These are phyloP conservation scores for Thermothelomyces thermophilus DNA, from an alignment of 2,329 filamentous ascomycete genomes.

Conservation along the genomic window DNA sequence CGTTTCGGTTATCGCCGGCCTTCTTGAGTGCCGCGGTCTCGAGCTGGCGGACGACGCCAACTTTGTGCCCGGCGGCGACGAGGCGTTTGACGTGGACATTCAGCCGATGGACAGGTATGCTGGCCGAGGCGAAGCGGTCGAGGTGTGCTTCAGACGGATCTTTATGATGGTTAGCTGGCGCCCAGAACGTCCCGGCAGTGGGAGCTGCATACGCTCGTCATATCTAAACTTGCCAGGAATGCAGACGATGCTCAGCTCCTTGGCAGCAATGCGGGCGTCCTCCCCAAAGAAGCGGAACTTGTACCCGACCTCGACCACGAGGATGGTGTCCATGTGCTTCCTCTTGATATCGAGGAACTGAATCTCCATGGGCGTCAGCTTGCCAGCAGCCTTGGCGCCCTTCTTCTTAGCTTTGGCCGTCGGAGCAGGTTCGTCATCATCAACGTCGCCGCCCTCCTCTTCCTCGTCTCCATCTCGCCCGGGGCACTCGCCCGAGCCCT, in stretches of 20 bases:
- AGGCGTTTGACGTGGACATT: conserved; percentile 92
- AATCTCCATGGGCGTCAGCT: conserved; percentile 89
- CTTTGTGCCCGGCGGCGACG: conserved; percentile 88
- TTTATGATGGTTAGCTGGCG: conserved; percentile 28
- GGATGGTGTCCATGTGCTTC: conserved; percentile 79
- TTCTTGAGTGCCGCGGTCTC: conserved; percentile 96
- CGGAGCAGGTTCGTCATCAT: conserved; percentile 45
- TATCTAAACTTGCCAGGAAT: conserved; percentile 93
- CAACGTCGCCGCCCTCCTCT: conserved; percentile 50
- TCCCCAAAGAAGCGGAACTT: conserved; percentile 98
- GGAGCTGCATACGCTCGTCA: conserved; percentile 62
- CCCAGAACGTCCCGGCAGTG: not conserved
- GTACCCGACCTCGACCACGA: conserved; percentile 94
- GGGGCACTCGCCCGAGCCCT: conserved; percentile 47
- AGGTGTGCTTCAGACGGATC: conserved; percentile 87
- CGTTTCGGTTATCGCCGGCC: conserved; percentile 86
- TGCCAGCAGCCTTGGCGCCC: conserved; percentile 57
- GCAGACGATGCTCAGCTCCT: conserved; percentile 89
- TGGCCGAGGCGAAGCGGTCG: conserved; percentile 87
- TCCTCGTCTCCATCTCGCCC: conserved; percentile 48
- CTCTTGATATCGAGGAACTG: conserved; percentile 92
- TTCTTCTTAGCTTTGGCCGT: conserved; percentile 59
- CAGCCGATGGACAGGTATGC: conserved; percentile 85
- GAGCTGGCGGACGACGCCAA: conserved; percentile 87
- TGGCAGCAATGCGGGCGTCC: conserved; percentile 81